Conservation (phyloP, 768 basidiomycete genomes). For the Psilocybe cubensis region DNA sequence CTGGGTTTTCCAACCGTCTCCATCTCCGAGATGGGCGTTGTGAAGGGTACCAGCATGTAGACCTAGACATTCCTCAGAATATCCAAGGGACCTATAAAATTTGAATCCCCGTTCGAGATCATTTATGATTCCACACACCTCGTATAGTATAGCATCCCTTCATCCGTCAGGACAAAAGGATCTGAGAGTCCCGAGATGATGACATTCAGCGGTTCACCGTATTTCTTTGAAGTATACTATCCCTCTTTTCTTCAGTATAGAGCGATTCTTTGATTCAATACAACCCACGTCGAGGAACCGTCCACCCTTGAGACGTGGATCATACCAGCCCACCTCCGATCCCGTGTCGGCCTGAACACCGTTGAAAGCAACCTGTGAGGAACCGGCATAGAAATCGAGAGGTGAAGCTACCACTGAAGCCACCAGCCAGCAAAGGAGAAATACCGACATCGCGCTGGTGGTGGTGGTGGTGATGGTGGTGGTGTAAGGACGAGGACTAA, state of each 20-base stretch:
- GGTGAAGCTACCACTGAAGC: constrained; percentile 20
- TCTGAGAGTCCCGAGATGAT: constrained; percentile 82
- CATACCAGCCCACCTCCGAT: constrained; percentile 46
- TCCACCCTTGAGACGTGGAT: constrained; percentile 77
- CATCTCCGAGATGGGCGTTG: constrained; percentile 83
- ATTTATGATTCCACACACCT: constrained; percentile 44
- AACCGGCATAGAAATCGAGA: constrained; percentile 12
- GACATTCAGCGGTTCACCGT: constrained; percentile 84
- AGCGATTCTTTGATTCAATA: no score
- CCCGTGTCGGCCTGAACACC: constrained; percentile 1
- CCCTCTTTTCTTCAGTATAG: no score
- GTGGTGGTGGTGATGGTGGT: constrained; percentile 14
- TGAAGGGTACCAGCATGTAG: constrained; percentile 78
- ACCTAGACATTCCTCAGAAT: constrained; percentile 82
- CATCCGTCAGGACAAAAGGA: constrained; percentile 76
- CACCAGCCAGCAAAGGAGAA: constrained; percentile 23
- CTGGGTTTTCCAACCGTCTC: constrained; percentile 69
- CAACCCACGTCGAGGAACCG: constrained; percentile 74
- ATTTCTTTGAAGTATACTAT: constrained; percentile 65
- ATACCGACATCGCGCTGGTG: constrained; percentile 15
- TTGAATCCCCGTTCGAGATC: not conserved
- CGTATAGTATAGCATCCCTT: constrained; percentile 70
- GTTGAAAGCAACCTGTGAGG: constrained; percentile 19
- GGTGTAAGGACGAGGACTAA: constrained; percentile 11
- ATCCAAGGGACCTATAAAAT: constrained; percentile 69